These are phyloP conservation scores for Penicillium roqueforti DNA, from an alignment of 495 filamentous ascomycete species.

Conservation along the genomic window DNA sequence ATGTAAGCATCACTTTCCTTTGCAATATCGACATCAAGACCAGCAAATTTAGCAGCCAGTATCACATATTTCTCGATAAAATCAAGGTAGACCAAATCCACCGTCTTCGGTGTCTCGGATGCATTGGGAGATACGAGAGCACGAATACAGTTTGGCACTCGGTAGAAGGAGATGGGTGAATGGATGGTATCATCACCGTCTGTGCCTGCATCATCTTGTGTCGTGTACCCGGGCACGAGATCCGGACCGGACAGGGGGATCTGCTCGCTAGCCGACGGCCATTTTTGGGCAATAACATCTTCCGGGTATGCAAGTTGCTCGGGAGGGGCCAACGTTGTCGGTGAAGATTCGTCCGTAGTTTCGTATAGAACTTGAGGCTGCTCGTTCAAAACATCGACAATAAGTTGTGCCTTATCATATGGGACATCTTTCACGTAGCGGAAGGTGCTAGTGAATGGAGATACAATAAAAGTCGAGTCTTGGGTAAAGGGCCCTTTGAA, in stretches of 20 bases:
- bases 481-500: slow-evolving; percentile 87
- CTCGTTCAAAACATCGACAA: slow-evolving; percentile 70
- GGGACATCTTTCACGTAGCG: slow-evolving; percentile 76
- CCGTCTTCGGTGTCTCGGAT: slow-evolving; percentile 51
- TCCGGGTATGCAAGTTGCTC: slow-evolving; percentile 30
- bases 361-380: slow-evolving; percentile 58
- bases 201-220: slow-evolving; percentile 73
- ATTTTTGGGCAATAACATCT: slow-evolving; percentile 6
- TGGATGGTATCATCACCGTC: slow-evolving; percentile 93
- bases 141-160: slow-evolving; percentile 78
- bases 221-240: slow-evolving; percentile 79
- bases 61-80: slow-evolving; percentile 81
- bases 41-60: slow-evolving; percentile 64
- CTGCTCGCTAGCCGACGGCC: slow-evolving; percentile 13
- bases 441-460: slow-evolving; percentile 81
- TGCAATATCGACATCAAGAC: slow-evolving; percentile 53
- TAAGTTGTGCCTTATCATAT: slow-evolving; percentile 62
- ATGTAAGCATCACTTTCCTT: slow-evolving; percentile 59
- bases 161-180: slow-evolving; percentile 64
- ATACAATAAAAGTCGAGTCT: slow-evolving; percentile 79
- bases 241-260: slow-evolving; percentile 21
- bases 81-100: slow-evolving; percentile 87
- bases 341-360: slow-evolving; percentile 8
- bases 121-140: slow-evolving; percentile 52
- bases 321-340: slow-evolving; percentile 32